Conservation (phyloP, 306 rosid species). For the Prunus padus region DNA sequence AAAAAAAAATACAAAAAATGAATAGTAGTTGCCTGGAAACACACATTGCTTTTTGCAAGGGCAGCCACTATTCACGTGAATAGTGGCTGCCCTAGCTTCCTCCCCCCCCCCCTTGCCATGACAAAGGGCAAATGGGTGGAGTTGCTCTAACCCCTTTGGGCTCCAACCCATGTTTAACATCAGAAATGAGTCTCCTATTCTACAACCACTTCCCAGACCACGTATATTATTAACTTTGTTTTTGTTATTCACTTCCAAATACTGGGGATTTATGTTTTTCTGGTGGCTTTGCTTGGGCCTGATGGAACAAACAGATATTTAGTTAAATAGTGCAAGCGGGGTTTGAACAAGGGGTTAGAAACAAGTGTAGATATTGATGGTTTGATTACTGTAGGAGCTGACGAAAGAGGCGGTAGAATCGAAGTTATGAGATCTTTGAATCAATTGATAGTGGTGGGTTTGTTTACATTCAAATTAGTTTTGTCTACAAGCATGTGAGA, state of each 20-base stretch:
- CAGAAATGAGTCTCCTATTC: slow-evolving; percentile 50
- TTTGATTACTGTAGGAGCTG: slow-evolving; percentile 78
- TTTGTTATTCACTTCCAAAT: slow-evolving; percentile 15
- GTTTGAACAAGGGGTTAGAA: slow-evolving; percentile 36
- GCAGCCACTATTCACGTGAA: no score
- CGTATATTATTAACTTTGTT: slow-evolving; percentile 37
- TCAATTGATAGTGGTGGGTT: slow-evolving; percentile 50
- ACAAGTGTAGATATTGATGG: slow-evolving; percentile 38
- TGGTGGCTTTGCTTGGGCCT: slow-evolving; percentile 78
- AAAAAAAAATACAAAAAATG: no score
- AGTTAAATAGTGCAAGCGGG: slow-evolving; percentile 93
- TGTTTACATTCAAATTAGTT: not conserved
- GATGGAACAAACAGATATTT: slow-evolving; percentile 76
- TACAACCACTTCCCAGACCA: slow-evolving; percentile 41
- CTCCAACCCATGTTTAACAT: slow-evolving; percentile 54
- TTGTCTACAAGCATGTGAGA: no score
- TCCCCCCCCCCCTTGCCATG: no score
- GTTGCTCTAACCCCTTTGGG: no score
- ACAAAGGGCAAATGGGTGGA: no score
- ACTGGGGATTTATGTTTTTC: slow-evolving; percentile 60
- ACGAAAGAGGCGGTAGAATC: slow-evolving; percentile 86
- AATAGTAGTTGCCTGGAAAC: no score
- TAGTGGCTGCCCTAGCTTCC: no score
- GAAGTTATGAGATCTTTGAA: slow-evolving; percentile 68
- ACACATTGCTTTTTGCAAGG: no score